Conservation (phyloP, 2,329 filamentous ascomycete species). For the Curvularia sp. region DNA sequence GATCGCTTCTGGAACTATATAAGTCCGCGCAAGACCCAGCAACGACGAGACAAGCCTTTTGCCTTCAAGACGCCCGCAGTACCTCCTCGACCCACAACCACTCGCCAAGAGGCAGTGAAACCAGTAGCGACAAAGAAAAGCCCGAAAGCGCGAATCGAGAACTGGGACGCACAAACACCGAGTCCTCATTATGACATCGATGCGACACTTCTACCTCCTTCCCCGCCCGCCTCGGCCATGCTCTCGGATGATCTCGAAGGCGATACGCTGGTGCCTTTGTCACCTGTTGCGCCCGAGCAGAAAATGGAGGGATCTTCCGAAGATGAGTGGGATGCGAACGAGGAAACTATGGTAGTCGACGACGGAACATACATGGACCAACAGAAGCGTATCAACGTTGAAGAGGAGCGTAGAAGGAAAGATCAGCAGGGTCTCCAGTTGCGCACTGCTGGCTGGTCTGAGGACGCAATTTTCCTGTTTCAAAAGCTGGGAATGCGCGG, state of each 20-base stretch:
- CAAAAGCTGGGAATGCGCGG: slow-evolving; percentile 63
- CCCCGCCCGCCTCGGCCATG: slow-evolving; percentile 38
- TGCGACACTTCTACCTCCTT: slow-evolving; percentile 37
- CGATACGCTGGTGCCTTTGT: slow-evolving; percentile 35
- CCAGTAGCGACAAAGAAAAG: slow-evolving; percentile 40
- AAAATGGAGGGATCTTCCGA: slow-evolving; percentile 21
- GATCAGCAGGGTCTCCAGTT: slow-evolving; percentile 44
- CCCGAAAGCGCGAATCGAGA: slow-evolving; percentile 36
- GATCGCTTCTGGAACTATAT: slow-evolving; percentile 53
- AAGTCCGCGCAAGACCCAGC: slow-evolving; percentile 51
- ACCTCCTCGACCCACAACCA: slow-evolving; percentile 22
- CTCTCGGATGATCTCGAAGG: slow-evolving; percentile 38
- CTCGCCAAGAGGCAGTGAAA: not conserved
- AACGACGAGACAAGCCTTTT: slow-evolving; percentile 48
- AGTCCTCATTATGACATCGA: slow-evolving; percentile 32
- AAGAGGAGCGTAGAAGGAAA: slow-evolving; percentile 34
- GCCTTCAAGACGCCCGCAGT: slow-evolving; percentile 47
- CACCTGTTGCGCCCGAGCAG: slow-evolving; percentile 14
- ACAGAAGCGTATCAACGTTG: slow-evolving; percentile 31
- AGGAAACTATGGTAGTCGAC: slow-evolving; percentile 46
- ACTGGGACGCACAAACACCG: slow-evolving; percentile 36
- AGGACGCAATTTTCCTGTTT: slow-evolving; percentile 61
- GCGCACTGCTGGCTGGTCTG: slow-evolving; percentile 56
- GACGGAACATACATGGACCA: slow-evolving; percentile 40
- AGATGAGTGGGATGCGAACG: slow-evolving; percentile 46